phyloP scores from a whole-genome alignment of 805 yeast species.

The Suhomyces sp. region DNA sequence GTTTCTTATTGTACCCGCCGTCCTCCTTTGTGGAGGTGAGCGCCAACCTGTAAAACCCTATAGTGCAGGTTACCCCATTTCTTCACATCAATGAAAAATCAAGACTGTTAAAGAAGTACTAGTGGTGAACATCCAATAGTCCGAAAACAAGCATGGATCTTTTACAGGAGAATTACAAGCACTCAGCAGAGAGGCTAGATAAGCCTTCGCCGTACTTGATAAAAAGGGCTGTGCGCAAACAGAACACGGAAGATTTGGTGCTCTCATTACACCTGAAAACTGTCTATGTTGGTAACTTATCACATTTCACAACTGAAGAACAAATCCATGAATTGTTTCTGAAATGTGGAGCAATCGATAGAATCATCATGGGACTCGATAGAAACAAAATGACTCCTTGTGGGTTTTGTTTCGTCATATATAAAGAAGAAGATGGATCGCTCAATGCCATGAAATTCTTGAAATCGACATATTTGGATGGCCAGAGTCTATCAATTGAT shows the following conservation, averaged over 20 bases:
- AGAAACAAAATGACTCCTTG: slow-evolving; percentile 90
- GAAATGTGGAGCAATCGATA: slow-evolving; percentile 73
- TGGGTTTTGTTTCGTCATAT: slow-evolving; percentile 93
- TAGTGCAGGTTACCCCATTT: too few relatives aligned
- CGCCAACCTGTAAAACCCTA: too few relatives aligned
- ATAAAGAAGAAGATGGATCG: slow-evolving; percentile 65
- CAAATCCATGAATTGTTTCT: slow-evolving; percentile 86
- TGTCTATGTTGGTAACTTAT: slow-evolving; percentile 86
- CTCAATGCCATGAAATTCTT: slow-evolving; percentile 80
- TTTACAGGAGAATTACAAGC: slow-evolving; percentile 49
- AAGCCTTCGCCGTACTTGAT: slow-evolving; percentile 69
- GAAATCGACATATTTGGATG: slow-evolving; percentile 81
- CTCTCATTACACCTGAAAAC: slow-evolving; percentile 68
- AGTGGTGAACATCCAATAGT: too few relatives aligned
- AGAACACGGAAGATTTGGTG: slow-evolving; percentile 59
- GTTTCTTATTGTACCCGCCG: too few relatives aligned
- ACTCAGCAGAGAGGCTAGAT: slow-evolving; percentile 68
- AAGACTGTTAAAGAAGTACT: too few relatives aligned
- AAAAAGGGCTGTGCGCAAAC: slow-evolving; percentile 58
- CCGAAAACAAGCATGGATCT: slow-evolving; percentile 36
- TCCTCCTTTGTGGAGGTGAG: too few relatives aligned
- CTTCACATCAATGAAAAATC: too few relatives aligned
- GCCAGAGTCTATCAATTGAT: slow-evolving; percentile 78
- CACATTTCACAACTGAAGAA: slow-evolving; percentile 92
- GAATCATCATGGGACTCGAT: slow-evolving; percentile 93